Conservation (phyloP, 441 rosid genomes). For the Mallotus repandus region DNA sequence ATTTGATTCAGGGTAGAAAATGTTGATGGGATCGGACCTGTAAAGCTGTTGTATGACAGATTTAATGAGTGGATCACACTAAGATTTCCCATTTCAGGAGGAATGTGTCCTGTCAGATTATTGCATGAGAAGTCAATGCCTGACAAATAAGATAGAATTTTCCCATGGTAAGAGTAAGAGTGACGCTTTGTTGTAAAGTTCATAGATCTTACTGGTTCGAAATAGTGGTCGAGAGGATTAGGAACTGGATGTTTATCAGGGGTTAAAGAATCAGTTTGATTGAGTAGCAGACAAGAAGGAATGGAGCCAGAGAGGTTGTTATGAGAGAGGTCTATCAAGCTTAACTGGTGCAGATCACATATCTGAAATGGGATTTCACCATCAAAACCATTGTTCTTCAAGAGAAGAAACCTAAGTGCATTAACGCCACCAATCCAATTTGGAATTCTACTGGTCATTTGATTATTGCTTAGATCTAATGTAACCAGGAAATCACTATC, state of each 20-base stretch:
- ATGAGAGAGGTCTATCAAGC: neutral
- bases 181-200: neutral
- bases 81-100: neutral
- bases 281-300: neutral
- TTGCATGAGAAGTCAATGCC: neutral
- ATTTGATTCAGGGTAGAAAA: neutral
- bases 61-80: neutral
- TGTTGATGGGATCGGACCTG: neutral
- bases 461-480: conserved; percentile 18
- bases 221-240: too few relatives aligned
- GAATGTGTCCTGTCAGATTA: neutral
- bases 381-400: neutral
- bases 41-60: neutral
- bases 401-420: neutral
- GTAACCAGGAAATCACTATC: neutral
- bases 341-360: neutral
- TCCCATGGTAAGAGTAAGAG: neutral
- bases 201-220: too few relatives aligned
- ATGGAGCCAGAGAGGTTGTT: neutral
- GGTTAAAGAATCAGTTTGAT: too few relatives aligned
- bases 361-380: neutral
- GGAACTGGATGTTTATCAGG: too few relatives aligned
- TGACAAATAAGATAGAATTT: neutral
- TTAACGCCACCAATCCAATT: neutral
- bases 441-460: conserved; percentile 1